Evolutionary conservation across 2,329 filamentous ascomycete genomes (phyloP).

Genomic region (Acrocalymma vagum): DNA sequence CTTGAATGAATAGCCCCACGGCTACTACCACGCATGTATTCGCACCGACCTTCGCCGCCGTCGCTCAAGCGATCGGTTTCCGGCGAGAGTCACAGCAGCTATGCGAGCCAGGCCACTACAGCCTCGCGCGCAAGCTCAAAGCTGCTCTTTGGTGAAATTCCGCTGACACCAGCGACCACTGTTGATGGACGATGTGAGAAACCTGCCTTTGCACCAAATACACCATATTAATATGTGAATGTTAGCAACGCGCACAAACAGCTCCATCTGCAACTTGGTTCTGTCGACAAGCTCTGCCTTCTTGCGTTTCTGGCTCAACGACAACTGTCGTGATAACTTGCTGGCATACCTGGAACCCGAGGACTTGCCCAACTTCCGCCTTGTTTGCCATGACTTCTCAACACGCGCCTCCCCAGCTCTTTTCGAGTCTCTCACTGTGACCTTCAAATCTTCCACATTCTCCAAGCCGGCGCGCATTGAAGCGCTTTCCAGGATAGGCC

Average conservation of each 20-base stretch:
- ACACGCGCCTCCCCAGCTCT: conserved; percentile 73
- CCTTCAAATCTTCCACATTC: conserved; percentile 78
- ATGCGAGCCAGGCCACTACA: conserved; percentile 44
- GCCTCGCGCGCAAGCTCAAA: conserved; percentile 47
- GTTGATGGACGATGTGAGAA: conserved; percentile 47
- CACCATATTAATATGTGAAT: too few species aligned
- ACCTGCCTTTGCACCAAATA: too few species aligned
- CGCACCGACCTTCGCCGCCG: conserved; percentile 41
- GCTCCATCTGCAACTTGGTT: conserved; percentile 59
- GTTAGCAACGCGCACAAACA: conserved; percentile 55
- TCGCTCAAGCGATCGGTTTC: conserved; percentile 49
- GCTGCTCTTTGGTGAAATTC: conserved; percentile 61
- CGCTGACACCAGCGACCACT: conserved; percentile 50
- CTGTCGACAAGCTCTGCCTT: conserved; percentile 58
- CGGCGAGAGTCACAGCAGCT: conserved; percentile 46
- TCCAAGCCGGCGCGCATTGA: conserved; percentile 76
- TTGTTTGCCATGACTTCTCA: conserved; percentile 74
- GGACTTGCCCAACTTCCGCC: conserved; percentile 63
- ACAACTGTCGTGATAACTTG: conserved; percentile 55
- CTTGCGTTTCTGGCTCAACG: conserved; percentile 59
- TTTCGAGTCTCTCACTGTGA: conserved; percentile 74
- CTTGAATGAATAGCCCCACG: conserved; percentile 21
- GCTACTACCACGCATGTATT: conserved; percentile 38
- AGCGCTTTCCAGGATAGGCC: conserved; percentile 79
- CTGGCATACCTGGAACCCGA: conserved; percentile 51